These are phyloP conservation scores for Leptographium radiaticola DNA, from an alignment of 2,329 filamentous ascomycete genomes.

Conservation along the genomic window DNA sequence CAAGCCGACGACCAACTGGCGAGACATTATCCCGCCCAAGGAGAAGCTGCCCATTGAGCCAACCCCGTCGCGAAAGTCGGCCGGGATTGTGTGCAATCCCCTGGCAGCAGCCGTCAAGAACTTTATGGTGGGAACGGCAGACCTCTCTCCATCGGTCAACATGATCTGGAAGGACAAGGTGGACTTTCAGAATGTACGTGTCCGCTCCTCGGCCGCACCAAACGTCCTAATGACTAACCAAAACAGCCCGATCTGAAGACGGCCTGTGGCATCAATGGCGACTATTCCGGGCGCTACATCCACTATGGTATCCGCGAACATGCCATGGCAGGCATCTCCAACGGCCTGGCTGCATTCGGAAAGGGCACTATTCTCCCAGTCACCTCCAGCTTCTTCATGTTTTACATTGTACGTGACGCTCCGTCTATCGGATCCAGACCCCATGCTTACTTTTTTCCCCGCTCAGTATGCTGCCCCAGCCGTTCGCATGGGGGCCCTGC, in stretches of 20 bases:
- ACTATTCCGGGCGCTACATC: constrained; percentile 39
- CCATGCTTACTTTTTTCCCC: not conserved
- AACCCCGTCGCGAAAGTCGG: constrained; percentile 34
- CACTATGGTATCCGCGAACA: constrained; percentile 50
- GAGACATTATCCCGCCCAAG: constrained; percentile 31
- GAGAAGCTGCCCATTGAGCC: constrained; percentile 30
- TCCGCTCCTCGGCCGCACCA: not conserved
- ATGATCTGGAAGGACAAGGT: constrained; percentile 37
- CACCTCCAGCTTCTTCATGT: constrained; percentile 44
- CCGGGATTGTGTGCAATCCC: constrained; percentile 34
- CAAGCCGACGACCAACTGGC: constrained; percentile 28
- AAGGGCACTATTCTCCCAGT: constrained; percentile 38
- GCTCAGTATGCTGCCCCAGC: constrained; percentile 4
- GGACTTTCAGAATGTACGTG: constrained; percentile 29
- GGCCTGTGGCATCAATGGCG: not conserved
- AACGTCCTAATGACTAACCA: not conserved
- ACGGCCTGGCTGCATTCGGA: constrained; percentile 43
- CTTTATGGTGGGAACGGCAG: constrained; percentile 34
- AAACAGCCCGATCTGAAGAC: too few species aligned
- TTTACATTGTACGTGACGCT: constrained; percentile 25
- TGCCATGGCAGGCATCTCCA: constrained; percentile 44
- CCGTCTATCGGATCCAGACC: too few species aligned
- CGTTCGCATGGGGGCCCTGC: constrained; percentile 39
- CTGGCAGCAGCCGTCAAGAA: constrained; percentile 25
- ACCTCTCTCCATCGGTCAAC: constrained; percentile 32